These are phyloP conservation scores for Barnettozyma pratensis DNA, from an alignment of 805 yeast species.

Conservation along the genomic window DNA sequence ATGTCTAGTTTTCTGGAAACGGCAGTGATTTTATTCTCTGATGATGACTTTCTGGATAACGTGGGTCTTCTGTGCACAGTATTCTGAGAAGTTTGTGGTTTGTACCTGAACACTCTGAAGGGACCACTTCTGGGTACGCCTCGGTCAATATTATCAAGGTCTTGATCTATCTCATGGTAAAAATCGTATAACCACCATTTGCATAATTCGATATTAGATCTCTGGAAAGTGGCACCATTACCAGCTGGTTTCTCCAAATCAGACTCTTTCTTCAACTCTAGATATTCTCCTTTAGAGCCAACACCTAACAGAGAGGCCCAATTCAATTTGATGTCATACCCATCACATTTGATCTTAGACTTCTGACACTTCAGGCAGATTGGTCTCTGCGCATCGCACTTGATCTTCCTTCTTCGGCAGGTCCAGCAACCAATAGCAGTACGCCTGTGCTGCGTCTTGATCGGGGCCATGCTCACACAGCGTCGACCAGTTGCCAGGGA, in stretches of 20 bases:
- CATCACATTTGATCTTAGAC: slow-evolving; percentile 67
- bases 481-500: too few species aligned
- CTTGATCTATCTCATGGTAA: slow-evolving; percentile 75
- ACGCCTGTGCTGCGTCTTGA: slow-evolving; percentile 15
- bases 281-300: slow-evolving; percentile 32
- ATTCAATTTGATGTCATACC: slow-evolving; percentile 73
- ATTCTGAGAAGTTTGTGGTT: neutral
- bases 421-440: slow-evolving; percentile 89
- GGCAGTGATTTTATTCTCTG: neutral
- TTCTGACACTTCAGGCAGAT: slow-evolving; percentile 61
- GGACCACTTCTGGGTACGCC: slow-evolving; percentile 13
- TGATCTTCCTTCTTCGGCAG: slow-evolving; percentile 75
- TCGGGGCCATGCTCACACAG: slow-evolving; percentile 3
- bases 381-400: slow-evolving; percentile 73
- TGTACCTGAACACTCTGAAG: slow-evolving; percentile 4
- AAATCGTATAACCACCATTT: slow-evolving; percentile 28
- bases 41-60: neutral
- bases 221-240: slow-evolving; percentile 34
- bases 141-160: slow-evolving; percentile 41
- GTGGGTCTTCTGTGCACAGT: too few species aligned
- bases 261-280: slow-evolving; percentile 24
- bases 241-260: slow-evolving; percentile 19
- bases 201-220: slow-evolving; percentile 59
- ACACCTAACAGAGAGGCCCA: slow-evolving; percentile 57
- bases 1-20: neutral